Percentiles rank a stretch among this genome's conserved stretches.
These are phyloP conservation scores for Venturia carpophila DNA, from an alignment of 2,329 filamentous ascomycete genomes.

Conservation along the genomic window DNA sequence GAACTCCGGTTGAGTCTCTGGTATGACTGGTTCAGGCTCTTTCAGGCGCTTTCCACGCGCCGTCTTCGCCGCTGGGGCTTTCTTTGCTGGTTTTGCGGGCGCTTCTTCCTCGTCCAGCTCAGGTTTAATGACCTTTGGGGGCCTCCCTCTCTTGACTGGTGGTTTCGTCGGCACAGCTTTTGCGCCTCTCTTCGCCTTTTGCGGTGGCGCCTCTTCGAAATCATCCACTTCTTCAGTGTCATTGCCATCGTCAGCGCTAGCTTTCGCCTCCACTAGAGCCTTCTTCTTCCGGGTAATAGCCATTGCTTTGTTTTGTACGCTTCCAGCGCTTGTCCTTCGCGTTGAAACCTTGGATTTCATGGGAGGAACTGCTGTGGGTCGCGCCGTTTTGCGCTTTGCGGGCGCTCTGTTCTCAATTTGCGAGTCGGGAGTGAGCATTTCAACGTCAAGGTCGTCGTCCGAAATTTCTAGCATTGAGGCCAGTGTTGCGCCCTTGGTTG, in stretches of 20 bases:
- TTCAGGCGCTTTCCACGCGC: conserved; percentile 22
- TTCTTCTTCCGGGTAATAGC: conserved; percentile 30
- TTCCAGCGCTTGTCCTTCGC: conserved; percentile 32
- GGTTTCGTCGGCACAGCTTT: not conserved
- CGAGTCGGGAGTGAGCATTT: conserved; percentile 35
- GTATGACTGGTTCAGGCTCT: conserved; percentile 28
- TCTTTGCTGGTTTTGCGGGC: conserved; percentile 26
- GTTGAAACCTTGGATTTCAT: conserved; percentile 31
- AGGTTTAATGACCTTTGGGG: not conserved
- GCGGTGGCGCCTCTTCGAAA: conserved; percentile 23
- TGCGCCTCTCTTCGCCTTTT: conserved; percentile 11
- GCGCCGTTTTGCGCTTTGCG: conserved; percentile 18
- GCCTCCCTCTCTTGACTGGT: conserved; percentile 1
- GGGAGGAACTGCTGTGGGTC: conserved; percentile 22
- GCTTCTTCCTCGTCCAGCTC: conserved; percentile 22
- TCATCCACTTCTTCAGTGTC: conserved; percentile 40
- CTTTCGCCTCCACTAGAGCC: conserved; percentile 31
- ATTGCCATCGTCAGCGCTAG: conserved; percentile 28
- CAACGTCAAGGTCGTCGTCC: conserved; percentile 35
- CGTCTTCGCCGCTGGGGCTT: conserved; percentile 25
- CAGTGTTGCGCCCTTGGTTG: conserved; percentile 24
- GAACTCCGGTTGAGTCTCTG: conserved; percentile 40
- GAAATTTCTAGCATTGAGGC: conserved; percentile 37
- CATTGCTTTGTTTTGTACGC: conserved; percentile 25
- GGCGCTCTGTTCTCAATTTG: conserved; percentile 30